Percentiles rank a stretch among this genome's conserved stretches.
These are phyloP conservation scores for Manihot esculenta DNA, from an alignment of 441 rosid species.

Conservation along the genomic window DNA sequence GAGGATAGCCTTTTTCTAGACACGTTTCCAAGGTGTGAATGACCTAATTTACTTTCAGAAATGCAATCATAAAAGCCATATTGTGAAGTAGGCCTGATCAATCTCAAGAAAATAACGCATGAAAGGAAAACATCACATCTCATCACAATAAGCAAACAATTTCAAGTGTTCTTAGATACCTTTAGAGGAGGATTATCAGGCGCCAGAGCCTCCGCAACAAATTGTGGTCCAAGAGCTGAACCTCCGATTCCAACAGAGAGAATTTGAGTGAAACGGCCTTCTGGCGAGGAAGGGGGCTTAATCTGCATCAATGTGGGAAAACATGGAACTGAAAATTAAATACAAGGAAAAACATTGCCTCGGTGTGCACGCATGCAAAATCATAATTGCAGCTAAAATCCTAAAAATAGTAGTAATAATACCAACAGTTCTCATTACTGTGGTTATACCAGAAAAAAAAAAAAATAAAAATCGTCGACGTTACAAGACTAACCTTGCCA, in stretches of 20 bases:
- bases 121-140: neutral
- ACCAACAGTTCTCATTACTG: too few relatives aligned
- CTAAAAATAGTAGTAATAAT: neutral
- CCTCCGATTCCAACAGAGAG: conserved; percentile 97
- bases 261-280: conserved; percentile 77
- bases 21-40: neutral
- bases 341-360: too few relatives aligned
- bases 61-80: neutral
- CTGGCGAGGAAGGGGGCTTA: conserved; percentile 68
- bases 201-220: conserved; percentile 95
- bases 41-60: neutral
- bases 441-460: too few relatives aligned
- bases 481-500: conserved; percentile 63
- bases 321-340: neutral
- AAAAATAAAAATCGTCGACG: too few relatives aligned
- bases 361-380: too few relatives aligned
- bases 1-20: neutral
- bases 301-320: conserved; percentile 50
- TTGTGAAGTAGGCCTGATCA: neutral
- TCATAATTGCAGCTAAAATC: neutral
- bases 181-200: conserved; percentile 95
- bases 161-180: conserved; percentile 34
- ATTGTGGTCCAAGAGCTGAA: conserved; percentile 96
- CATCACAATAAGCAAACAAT: neutral
- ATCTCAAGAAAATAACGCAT: neutral